A percentile compares a stretch with the other conserved stretches of the same genome.
These are phyloP conservation scores for Tetrapisispora phaffii DNA, from an alignment of 805 yeast genomes.

Conservation along the genomic window DNA sequence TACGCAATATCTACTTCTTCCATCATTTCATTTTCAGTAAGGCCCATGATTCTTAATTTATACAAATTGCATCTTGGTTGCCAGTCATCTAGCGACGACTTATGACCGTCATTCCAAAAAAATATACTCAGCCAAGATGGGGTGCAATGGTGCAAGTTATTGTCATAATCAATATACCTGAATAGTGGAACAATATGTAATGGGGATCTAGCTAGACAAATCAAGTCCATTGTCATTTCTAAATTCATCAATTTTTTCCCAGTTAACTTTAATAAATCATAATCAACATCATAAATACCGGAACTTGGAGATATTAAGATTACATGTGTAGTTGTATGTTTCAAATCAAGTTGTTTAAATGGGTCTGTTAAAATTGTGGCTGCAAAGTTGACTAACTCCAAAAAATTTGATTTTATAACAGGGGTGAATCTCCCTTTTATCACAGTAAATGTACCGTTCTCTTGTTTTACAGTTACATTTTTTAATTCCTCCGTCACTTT, in stretches of 20 bases:
- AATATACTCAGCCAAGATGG: conserved; percentile 96
- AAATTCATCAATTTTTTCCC: conserved; percentile 64
- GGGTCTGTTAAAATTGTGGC: conserved; percentile 67
- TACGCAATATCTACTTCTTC: conserved; percentile 53
- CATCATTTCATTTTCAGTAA: conserved; percentile 81
- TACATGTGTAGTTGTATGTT: conserved; percentile 87
- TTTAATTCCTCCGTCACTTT: conserved; percentile 68
- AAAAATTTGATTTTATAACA: conserved; percentile 76
- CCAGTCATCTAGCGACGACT: conserved; percentile 48
- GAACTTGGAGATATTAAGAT: conserved; percentile 85
- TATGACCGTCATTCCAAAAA: conserved; percentile 58
- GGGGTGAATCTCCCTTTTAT: conserved; percentile 66
- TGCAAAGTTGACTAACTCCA: conserved; percentile 82
- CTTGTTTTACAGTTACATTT: conserved; percentile 26
- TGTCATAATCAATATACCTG: conserved; percentile 48
- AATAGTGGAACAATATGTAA: conserved; percentile 86
- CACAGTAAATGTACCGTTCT: conserved; percentile 25
- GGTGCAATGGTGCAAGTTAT: conserved; percentile 56
- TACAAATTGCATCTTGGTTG: conserved; percentile 90
- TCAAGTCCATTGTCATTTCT: conserved; percentile 80
- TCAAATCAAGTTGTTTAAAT: conserved; percentile 72
- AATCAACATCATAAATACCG: conserved; percentile 87
- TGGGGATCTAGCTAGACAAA: conserved; percentile 85
- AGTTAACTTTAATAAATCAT: conserved; percentile 61
- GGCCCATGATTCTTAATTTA: conserved; percentile 96